phyloP scores from a whole-genome alignment of 768 basidiomycete species.

The Peribolospora baueri region DNA sequence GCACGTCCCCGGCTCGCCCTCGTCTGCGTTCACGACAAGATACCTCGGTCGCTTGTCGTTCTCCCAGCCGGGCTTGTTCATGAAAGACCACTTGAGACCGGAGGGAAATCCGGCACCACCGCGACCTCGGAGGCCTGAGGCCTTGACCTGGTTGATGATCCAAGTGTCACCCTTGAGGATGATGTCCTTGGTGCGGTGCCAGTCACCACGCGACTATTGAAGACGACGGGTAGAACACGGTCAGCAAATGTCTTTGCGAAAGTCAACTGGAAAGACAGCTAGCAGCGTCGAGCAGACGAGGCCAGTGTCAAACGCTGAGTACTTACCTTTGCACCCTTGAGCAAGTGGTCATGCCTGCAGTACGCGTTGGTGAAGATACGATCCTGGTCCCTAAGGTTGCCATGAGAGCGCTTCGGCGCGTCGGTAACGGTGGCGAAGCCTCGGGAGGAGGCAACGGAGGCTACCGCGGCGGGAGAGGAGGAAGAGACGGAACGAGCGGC shows the following conservation, averaged over 20 bases:
- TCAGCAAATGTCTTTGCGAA: neutral
- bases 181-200: conserved; percentile 96
- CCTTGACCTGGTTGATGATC: conserved; percentile 92
- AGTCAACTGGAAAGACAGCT: neutral
- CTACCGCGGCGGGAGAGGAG: too few species aligned
- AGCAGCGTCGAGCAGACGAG: neutral
- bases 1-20: conserved; percentile 96
- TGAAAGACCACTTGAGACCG: conserved; percentile 82
- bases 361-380: conserved; percentile 51
- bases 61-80: conserved; percentile 99
- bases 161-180: conserved; percentile 80
- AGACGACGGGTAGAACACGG: neutral
- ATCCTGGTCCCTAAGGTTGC: conserved; percentile 69
- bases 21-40: conserved; percentile 91
- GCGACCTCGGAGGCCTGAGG: conserved; percentile 79
- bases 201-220: conserved; percentile 66
- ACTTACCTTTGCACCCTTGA: conserved; percentile 73
- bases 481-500: too few species aligned
- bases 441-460: too few species aligned
- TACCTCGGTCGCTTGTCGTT: conserved; percentile 69
- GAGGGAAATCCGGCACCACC: conserved; percentile 94
- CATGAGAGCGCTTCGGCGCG: conserved; percentile 70
- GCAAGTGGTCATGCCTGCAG: conserved; percentile 62
- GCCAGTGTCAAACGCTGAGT: neutral
- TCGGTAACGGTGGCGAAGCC: conserved; percentile 18